phyloP scores from a whole-genome alignment of 2,329 filamentous ascomycete species.

The Penicillium sp. region DNA sequence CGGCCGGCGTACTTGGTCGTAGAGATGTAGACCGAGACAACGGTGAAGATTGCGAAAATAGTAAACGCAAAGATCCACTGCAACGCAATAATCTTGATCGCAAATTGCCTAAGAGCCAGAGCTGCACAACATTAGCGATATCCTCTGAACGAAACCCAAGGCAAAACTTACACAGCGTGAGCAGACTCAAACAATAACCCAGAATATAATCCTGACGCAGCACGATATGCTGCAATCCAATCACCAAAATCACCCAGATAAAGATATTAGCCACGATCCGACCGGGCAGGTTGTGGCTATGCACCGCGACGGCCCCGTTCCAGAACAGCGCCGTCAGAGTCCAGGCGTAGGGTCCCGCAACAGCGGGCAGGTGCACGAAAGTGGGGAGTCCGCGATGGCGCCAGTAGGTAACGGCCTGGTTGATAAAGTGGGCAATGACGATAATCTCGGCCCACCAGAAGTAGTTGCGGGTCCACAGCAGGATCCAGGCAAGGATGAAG shows the following conservation, averaged over 20 bases:
- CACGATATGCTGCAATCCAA: conserved; percentile 73
- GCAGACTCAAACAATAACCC: conserved; percentile 72
- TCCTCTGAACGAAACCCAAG: not conserved
- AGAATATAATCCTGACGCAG: conserved; percentile 74
- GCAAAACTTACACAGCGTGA: conserved; percentile 63
- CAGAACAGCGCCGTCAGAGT: conserved; percentile 84
- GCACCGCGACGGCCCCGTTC: conserved; percentile 81
- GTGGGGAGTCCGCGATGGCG: conserved; percentile 69
- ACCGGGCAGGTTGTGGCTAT: conserved; percentile 65
- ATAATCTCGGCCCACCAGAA: conserved; percentile 76
- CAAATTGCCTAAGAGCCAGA: conserved; percentile 75
- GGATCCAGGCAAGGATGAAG: conserved; percentile 75
- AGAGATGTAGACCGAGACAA: conserved; percentile 57
- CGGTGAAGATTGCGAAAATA: conserved; percentile 73
- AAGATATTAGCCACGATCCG: conserved; percentile 82
- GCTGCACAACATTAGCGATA: conserved; percentile 35
- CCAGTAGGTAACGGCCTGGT: conserved; percentile 76
- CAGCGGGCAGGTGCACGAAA: conserved; percentile 72
- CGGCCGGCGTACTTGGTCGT: conserved; percentile 35
- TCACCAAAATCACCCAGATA: conserved; percentile 77
- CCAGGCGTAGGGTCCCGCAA: conserved; percentile 79
- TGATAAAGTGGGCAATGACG: conserved; percentile 76
- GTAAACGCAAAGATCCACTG: conserved; percentile 93
- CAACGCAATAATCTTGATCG: conserved; percentile 68
- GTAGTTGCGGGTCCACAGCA: conserved; percentile 74